These are phyloP conservation scores for Fusarium falciforme DNA, from an alignment of 2,329 filamentous ascomycete species.

Conservation along the genomic window DNA sequence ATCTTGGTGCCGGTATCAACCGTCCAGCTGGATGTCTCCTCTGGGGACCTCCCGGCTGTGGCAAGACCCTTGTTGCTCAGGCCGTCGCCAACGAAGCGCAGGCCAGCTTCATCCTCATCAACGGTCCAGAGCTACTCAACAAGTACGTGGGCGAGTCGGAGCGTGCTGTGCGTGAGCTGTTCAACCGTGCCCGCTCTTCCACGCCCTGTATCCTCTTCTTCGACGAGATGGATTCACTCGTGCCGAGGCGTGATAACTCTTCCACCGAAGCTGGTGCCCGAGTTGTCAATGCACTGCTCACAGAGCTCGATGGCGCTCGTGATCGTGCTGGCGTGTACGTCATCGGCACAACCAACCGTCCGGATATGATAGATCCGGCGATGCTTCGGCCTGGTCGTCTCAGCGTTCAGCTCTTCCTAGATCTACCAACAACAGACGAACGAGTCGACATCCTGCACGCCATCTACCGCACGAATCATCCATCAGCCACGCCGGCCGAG, in stretches of 20 bases:
- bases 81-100: slow-evolving; percentile 95
- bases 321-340: slow-evolving; percentile 89
- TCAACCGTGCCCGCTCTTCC: slow-evolving; percentile 85
- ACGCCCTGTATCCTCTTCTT: slow-evolving; percentile 97
- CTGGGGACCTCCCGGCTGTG: slow-evolving; percentile 96
- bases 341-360: slow-evolving; percentile 93
- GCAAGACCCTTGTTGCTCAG: slow-evolving; percentile 95
- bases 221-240: slow-evolving; percentile 94
- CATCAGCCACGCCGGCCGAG: slow-evolving; percentile 56
- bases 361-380: slow-evolving; percentile 95
- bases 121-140: slow-evolving; percentile 94
- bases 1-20: slow-evolving; percentile 80
- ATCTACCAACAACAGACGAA: slow-evolving; percentile 82
- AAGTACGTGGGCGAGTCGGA: slow-evolving; percentile 98
- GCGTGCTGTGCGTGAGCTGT: slow-evolving; percentile 90
- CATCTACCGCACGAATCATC: slow-evolving; percentile 61
- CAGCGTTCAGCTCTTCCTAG: slow-evolving; percentile 89
- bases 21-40: slow-evolving; percentile 89
- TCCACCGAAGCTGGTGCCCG: slow-evolving; percentile 86
- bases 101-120: slow-evolving; percentile 98
- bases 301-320: slow-evolving; percentile 89
- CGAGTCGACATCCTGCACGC: slow-evolving; percentile 87
- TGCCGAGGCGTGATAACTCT: slow-evolving; percentile 82
- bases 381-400: slow-evolving; percentile 93
- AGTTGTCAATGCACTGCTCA: slow-evolving; percentile 94